phyloP scores from a whole-genome alignment of 2,329 filamentous ascomycete species.

The Orbilia oligospora region DNA sequence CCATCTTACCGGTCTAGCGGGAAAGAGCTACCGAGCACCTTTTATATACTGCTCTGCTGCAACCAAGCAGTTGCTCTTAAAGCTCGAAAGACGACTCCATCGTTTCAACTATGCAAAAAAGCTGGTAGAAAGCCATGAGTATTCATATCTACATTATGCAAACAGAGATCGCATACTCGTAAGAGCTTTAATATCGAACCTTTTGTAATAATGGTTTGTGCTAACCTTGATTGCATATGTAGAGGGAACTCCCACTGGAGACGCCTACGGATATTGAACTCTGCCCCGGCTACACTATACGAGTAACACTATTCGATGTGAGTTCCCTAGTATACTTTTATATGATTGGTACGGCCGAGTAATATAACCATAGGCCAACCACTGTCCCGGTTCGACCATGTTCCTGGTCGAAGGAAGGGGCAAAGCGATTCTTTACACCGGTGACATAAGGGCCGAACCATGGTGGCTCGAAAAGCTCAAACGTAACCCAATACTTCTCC shows the following conservation, averaged over 20 bases:
- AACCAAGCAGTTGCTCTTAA: slow-evolving; percentile 82
- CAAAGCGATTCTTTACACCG: slow-evolving; percentile 86
- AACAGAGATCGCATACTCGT: slow-evolving; percentile 66
- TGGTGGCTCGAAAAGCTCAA: slow-evolving; percentile 86
- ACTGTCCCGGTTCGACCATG: slow-evolving; percentile 92
- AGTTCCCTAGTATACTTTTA: slow-evolving; percentile 5
- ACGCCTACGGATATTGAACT: slow-evolving; percentile 84
- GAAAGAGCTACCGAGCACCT: slow-evolving; percentile 75
- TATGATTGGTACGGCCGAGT: background rate
- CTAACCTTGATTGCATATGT: slow-evolving; percentile 28
- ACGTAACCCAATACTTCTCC: slow-evolving; percentile 80
- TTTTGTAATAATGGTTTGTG: slow-evolving; percentile 63
- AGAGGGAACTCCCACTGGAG: slow-evolving; percentile 85
- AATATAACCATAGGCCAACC: slow-evolving; percentile 74
- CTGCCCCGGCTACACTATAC: slow-evolving; percentile 76
- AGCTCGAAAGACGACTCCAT: slow-evolving; percentile 82
- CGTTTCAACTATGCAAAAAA: slow-evolving; percentile 85
- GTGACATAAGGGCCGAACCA: slow-evolving; percentile 84
- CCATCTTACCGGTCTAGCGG: slow-evolving; percentile 84
- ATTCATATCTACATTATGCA: slow-evolving; percentile 82
- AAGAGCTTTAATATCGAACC: slow-evolving; percentile 68
- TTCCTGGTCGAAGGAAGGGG: slow-evolving; percentile 84
- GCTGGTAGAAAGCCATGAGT: slow-evolving; percentile 80
- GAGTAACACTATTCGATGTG: slow-evolving; percentile 85
- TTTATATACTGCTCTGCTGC: slow-evolving; percentile 93